Evolutionary conservation across 169 alveolate genomes (phyloP).

Genomic region (Plasmodium yoelii): DNA sequence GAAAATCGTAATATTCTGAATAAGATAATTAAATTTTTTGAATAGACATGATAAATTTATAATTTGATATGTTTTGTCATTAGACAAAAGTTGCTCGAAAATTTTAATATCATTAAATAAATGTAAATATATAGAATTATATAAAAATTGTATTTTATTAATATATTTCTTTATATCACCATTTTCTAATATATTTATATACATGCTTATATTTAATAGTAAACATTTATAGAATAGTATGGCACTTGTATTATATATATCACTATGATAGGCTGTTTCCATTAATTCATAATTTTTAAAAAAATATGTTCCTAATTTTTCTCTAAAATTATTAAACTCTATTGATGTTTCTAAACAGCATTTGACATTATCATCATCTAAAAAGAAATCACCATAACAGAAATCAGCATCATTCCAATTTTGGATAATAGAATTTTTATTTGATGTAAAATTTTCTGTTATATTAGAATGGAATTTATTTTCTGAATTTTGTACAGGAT

Average conservation of each 20-base stretch:
- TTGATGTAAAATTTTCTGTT: neutral
- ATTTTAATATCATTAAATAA: conserved; percentile 27
- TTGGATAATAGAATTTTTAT: neutral
- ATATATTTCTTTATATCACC: conserved; percentile 27
- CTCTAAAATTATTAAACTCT: neutral
- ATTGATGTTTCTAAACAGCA: neutral
- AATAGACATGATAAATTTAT: conserved; percentile 59
- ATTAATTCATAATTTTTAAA: conserved; percentile 19
- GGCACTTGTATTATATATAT: conserved; percentile 28
- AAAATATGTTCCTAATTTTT: neutral
- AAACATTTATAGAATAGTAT: conserved; percentile 26
- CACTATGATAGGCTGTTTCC: conserved; percentile 71
- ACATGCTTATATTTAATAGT: conserved; percentile 46
- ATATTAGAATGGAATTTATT: neutral
- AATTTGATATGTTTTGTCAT: conserved; percentile 52
- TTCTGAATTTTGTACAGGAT: neutral
- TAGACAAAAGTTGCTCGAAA: conserved; percentile 33
- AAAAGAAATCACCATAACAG: neutral
- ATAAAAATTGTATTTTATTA: conserved; percentile 22
- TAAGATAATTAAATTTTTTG: conserved; percentile 57
- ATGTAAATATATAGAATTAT: conserved; percentile 7
- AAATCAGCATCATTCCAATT: neutral
- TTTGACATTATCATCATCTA: neutral
- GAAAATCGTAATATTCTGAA: conserved; percentile 49
- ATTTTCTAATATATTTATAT: conserved; percentile 29